phyloP scores from a whole-genome alignment of 257 asterid genomes.

The Nicotiana attenuata region DNA sequence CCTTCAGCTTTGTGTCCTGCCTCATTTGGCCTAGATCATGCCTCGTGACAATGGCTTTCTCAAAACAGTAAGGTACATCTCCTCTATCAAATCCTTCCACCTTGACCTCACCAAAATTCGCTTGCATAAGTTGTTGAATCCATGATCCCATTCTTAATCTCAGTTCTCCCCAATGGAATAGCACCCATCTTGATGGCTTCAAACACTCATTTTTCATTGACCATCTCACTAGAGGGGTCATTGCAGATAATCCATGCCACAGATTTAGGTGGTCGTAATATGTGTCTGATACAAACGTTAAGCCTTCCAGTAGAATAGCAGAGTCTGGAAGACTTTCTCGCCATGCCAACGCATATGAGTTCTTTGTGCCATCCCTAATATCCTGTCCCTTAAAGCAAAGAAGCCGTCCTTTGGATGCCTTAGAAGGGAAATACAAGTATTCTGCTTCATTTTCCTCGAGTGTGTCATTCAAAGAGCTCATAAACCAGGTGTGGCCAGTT shows the following conservation, averaged over 20 bases:
- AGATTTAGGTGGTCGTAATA: slow-evolving; percentile 25
- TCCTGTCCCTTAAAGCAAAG: slow-evolving; percentile 27
- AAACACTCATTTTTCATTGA: slow-evolving; percentile 28
- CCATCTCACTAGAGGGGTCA: slow-evolving; percentile 31
- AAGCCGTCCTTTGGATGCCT: slow-evolving; percentile 23
- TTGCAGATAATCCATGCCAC: slow-evolving; percentile 37
- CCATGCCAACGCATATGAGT: slow-evolving; percentile 37
- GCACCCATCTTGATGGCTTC: slow-evolving; percentile 33
- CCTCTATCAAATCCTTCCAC: no score
- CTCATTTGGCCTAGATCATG: no score
- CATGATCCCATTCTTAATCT: no score
- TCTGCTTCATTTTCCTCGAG: slow-evolving; percentile 23
- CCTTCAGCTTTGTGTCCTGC: no score
- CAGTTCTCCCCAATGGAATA: slow-evolving; percentile 32
- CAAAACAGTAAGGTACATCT: no score
- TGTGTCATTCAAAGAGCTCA: slow-evolving; percentile 30
- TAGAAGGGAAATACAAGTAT: slow-evolving; percentile 28
- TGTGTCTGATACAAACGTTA: slow-evolving; percentile 31
- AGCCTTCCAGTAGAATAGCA: slow-evolving; percentile 26
- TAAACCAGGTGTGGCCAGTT: slow-evolving; percentile 32
- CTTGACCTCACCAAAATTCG: no score
- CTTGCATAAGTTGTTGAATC: no score
- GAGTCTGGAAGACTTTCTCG: slow-evolving; percentile 26
- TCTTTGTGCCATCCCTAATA: slow-evolving; percentile 24
- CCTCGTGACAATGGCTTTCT: no score